phyloP scores from a whole-genome alignment of 2,329 filamentous ascomycete genomes.

The Basipetospora sp. region DNA sequence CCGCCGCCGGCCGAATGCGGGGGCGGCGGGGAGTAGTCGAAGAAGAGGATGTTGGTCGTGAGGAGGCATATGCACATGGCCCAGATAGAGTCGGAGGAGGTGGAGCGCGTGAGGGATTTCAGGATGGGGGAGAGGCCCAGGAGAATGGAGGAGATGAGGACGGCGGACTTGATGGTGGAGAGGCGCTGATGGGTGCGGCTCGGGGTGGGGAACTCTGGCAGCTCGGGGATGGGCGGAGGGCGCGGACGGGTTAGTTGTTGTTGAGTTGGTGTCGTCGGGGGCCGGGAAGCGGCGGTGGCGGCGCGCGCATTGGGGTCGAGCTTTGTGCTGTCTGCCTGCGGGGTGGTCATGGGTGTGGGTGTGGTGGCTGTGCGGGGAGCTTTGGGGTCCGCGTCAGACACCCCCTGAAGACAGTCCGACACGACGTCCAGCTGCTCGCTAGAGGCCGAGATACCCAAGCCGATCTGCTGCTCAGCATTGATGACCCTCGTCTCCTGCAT shows the following conservation, averaged over 20 bases:
- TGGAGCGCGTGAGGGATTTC: constrained; percentile 88
- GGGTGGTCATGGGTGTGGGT: no score
- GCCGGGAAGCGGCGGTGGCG: constrained; percentile 6
- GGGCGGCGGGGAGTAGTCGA: constrained; percentile 51
- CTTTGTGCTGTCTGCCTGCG: no score
- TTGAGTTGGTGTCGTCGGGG: constrained; percentile 12
- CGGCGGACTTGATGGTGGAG: constrained; percentile 76
- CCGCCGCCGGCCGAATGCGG: constrained; percentile 23
- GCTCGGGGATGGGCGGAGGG: background rate
- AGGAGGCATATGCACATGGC: constrained; percentile 88
- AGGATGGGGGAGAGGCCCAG: constrained; percentile 87
- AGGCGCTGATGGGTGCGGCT: constrained; percentile 39
- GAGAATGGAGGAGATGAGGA: constrained; percentile 84
- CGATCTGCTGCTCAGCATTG: no score
- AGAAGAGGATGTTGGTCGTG: constrained; percentile 92
- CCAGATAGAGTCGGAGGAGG: constrained; percentile 91
- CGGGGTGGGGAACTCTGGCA: constrained; percentile 18
- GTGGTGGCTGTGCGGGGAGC: no score
- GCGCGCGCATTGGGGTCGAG: no score
- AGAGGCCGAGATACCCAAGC: constrained; percentile 3
- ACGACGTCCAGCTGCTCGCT: constrained; percentile 5
- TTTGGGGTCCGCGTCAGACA: constrained; percentile 20
- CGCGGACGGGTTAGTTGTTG: background rate
- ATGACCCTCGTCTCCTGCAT: constrained; percentile 6
- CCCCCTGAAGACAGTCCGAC: constrained; percentile 2